These are phyloP conservation scores for Myxozyma monticola DNA, from an alignment of 805 yeast species.

Conservation along the genomic window DNA sequence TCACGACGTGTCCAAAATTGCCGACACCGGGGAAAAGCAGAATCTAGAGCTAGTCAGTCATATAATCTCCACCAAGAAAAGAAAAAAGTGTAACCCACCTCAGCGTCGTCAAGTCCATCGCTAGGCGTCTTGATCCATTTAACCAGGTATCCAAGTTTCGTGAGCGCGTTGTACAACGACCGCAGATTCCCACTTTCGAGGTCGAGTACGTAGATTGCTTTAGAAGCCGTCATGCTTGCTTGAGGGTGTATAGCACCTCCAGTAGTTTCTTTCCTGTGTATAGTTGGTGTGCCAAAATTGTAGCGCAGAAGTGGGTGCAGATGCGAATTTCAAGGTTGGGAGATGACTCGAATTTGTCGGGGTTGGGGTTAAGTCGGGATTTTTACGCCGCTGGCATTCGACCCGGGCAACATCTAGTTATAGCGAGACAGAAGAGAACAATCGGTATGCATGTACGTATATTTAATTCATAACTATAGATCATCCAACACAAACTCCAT, in stretches of 20 bases:
- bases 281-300: not conserved
- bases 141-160: constrained; percentile 69
- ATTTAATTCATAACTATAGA: too few relatives aligned
- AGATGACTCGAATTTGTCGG: too few relatives aligned
- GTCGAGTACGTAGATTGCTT: constrained; percentile 71
- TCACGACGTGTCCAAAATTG: constrained; percentile 90
- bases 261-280: not conserved
- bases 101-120: constrained; percentile 52
- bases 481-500: too few relatives aligned
- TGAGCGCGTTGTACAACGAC: constrained; percentile 84
- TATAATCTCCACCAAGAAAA: not conserved
- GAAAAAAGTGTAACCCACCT: constrained; percentile 19
- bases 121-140: constrained; percentile 57
- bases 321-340: not conserved
- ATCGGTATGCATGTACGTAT: too few relatives aligned
- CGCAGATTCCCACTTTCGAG: constrained; percentile 93
- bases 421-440: too few relatives aligned
- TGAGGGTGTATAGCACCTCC: not conserved
- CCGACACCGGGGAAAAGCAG: constrained; percentile 96
- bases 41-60: constrained; percentile 32
- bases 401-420: too few relatives aligned
- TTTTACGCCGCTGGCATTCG: too few relatives aligned
- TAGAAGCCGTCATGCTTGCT: not conserved
- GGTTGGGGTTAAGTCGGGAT: too few relatives aligned
- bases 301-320: not conserved